These are phyloP conservation scores for Aspergillus fructus DNA, from an alignment of 2,329 filamentous ascomycete genomes.

Conservation along the genomic window DNA sequence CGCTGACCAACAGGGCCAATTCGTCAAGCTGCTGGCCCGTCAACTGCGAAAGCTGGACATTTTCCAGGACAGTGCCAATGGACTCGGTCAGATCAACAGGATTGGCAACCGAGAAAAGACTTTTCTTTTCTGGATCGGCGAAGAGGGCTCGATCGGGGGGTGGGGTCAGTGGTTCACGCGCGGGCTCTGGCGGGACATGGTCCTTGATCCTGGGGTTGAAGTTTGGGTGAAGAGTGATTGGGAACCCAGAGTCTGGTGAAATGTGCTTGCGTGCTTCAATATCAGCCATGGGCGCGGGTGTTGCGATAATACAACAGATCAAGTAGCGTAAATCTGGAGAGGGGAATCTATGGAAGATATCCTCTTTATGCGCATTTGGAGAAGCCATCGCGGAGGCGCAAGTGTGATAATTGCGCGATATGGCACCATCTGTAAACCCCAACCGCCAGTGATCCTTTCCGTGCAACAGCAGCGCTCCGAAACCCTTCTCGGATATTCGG, in stretches of 20 bases:
- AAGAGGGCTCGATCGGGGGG: conserved; percentile 31
- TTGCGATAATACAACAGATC: no score
- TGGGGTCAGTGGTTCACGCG: conserved; percentile 28
- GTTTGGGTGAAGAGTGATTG: conserved; percentile 47
- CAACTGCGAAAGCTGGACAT: conserved; percentile 48
- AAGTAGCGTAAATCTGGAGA: no score
- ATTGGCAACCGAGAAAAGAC: conserved; percentile 32
- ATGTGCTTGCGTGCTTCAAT: conserved; percentile 50
- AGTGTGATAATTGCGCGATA: no score
- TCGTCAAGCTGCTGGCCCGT: conserved; percentile 50
- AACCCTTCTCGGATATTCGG: no score
- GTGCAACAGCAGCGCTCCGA: no score
- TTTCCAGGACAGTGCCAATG: conserved; percentile 38
- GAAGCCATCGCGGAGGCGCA: background rate
- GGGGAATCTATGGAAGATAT: no score
- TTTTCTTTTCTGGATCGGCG: conserved; percentile 43
- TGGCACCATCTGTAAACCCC: no score
- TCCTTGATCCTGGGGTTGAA: conserved; percentile 49
- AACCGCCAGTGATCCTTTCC: no score
- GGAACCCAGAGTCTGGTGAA: conserved; percentile 51
- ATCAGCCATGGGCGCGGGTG: conserved; percentile 25
- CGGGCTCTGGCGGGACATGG: conserved; percentile 42
- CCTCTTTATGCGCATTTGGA: no score
- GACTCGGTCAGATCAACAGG: conserved; percentile 36
- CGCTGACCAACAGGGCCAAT: conserved; percentile 48